These are phyloP conservation scores for Colletotrichum cordylinicola DNA, from an alignment of 2,329 filamentous ascomycete genomes.

Conservation along the genomic window DNA sequence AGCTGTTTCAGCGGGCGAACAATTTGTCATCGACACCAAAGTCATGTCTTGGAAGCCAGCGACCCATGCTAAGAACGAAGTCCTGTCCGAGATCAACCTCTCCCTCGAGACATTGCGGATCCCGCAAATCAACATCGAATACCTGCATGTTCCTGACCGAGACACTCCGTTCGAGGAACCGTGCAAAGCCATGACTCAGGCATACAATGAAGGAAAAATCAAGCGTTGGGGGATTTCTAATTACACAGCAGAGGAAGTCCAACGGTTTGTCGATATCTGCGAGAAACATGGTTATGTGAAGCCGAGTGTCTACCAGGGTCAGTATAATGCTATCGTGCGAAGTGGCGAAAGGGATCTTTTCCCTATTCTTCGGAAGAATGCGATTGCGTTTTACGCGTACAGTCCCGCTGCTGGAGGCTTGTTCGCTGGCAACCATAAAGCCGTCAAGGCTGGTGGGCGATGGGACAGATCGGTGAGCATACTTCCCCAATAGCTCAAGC, in stretches of 20 bases:
- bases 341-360: constrained; percentile 46
- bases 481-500: background rate
- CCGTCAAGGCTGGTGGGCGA: constrained; percentile 23
- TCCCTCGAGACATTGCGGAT: constrained; percentile 35
- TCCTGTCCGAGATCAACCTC: constrained; percentile 32
- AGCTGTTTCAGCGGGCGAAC: constrained; percentile 27
- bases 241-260: constrained; percentile 48
- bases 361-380: constrained; percentile 43
- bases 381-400: constrained; percentile 50
- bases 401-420: constrained; percentile 37
- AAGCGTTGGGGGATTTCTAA: constrained; percentile 53
- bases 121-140: constrained; percentile 37
- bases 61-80: constrained; percentile 30
- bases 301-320: constrained; percentile 52
- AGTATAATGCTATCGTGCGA: constrained; percentile 51
- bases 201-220: constrained; percentile 46
- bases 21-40: constrained; percentile 42
- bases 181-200: constrained; percentile 44
- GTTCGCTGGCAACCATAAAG: constrained; percentile 26
- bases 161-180: constrained; percentile 46
- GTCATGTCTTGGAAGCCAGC: constrained; percentile 29
- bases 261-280: constrained; percentile 47
- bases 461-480: constrained; percentile 28
- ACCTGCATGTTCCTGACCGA: constrained; percentile 52
- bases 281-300: constrained; percentile 43